Evolutionary conservation across 768 basidiomycete species (phyloP), one percentile per base, ranked within the genome.

Genomic region (Gloeostereum incarnatum): DNA sequence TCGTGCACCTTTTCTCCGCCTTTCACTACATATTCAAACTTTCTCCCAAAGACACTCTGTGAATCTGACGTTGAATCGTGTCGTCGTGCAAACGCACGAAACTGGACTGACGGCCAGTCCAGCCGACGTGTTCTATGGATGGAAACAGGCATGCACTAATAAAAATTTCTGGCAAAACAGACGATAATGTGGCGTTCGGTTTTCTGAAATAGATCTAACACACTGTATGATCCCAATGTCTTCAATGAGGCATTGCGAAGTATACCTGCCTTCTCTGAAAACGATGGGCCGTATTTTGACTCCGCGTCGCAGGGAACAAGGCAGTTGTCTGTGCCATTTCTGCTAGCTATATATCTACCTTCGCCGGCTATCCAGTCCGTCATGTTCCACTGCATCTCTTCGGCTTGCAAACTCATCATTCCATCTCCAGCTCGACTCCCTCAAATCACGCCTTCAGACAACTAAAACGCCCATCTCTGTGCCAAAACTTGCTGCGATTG

Each of bases 401-500:
- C n/a, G 9, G 17, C 13, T 35, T 23, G 34, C 26, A 38, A 26
- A 31, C 21, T 33, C 30, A 36, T 35, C 20, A 21, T 27, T 35
- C 36, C 20, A 19, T 41, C 14, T 27, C 38, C 51, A 93, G 80
- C 66, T 97, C 65, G 94, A 98, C 59, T 90, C 86, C 39, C 73
- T 98, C 62, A 98, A 98, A 63, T 93, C 89, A 44, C 70, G 91
- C 52, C 63, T 96, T 37, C 91, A 96, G 61, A 89, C 88, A 31
- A 82, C 78, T 36, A 81, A 83, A 56, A 78, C 71, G 36, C 74
- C 69, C 38, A 73, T 86, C 47, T 75, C 85, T 6, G 78, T 94
- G 38, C 76, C 78, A 19, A 71, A 67, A 51, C 73, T 87, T 45
- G 78, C 87, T 40, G 61, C 67, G 19, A 61, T 80, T 47, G 80